These are phyloP conservation scores for Thalassia testudinum DNA, from an alignment of 116 monocot species.

Conservation along the genomic window DNA sequence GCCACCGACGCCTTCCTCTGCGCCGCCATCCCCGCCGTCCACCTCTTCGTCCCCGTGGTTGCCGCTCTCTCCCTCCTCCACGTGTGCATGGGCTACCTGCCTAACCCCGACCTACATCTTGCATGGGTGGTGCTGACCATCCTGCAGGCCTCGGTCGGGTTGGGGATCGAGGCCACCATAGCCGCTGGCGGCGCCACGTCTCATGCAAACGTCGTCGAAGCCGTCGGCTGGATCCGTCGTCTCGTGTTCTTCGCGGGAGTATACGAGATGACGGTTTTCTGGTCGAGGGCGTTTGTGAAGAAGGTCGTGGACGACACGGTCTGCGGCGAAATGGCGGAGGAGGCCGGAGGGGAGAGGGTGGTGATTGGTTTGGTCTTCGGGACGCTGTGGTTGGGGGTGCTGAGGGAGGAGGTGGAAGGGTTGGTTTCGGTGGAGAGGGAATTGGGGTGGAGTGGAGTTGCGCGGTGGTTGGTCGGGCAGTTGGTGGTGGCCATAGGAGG, in stretches of 20 bases:
- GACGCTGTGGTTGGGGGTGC: conserved; percentile 18
- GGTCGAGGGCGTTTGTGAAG: conserved; percentile 19
- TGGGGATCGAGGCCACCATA: conserved; percentile 20
- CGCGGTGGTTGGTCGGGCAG: conserved; percentile 10
- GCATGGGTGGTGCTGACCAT: conserved; percentile 20
- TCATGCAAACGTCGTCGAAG: no score
- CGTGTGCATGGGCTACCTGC: conserved; percentile 2
- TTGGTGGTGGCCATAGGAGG: conserved; percentile 10
- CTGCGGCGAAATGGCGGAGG: conserved; percentile 6
- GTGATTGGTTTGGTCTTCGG: conserved; percentile 10
- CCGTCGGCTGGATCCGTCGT: conserved; percentile 1
- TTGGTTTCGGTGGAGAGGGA: conserved; percentile 4
- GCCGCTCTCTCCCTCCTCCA: conserved; percentile 8
- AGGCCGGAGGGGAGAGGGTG: conserved; percentile 2
- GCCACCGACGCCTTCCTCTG: conserved; percentile 1
- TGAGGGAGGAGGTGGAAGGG: conserved; percentile 15
- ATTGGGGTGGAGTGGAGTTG: conserved; percentile 5
- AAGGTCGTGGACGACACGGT: conserved; percentile 30
- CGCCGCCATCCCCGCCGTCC: conserved; percentile 1
- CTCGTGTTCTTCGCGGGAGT: conserved; percentile 18
- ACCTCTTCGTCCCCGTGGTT: conserved; percentile 2
- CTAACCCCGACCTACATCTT: background rate
- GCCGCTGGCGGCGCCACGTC: background rate
- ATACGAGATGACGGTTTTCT: conserved; percentile 21
- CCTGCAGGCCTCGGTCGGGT: conserved; percentile 16